These are phyloP conservation scores for Naumovozyma dairenensis DNA, from an alignment of 805 yeast genomes.

Conservation along the genomic window DNA sequence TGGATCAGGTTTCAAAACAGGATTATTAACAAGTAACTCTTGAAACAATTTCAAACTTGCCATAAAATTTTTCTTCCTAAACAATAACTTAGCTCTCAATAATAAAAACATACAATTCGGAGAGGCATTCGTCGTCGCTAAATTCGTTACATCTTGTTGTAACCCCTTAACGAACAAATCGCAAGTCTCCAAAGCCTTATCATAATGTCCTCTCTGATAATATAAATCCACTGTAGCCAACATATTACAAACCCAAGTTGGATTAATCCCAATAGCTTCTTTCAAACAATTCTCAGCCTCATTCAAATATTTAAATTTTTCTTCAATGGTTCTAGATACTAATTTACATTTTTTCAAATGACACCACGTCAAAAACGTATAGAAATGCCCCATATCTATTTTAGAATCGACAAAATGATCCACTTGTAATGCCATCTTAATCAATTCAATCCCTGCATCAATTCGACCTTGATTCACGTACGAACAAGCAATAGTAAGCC, in stretches of 20 bases:
- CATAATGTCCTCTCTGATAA: slow-evolving; percentile 50
- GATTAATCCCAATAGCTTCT: slow-evolving; percentile 39
- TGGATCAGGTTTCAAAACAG: slow-evolving; percentile 79
- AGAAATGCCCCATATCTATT: slow-evolving; percentile 40
- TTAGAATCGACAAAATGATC: slow-evolving; percentile 13
- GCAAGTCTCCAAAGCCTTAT: slow-evolving; percentile 59
- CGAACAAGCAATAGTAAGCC: slow-evolving; percentile 78
- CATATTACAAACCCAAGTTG: slow-evolving; percentile 39
- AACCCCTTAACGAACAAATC: slow-evolving; percentile 45
- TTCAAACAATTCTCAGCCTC: slow-evolving; percentile 38
- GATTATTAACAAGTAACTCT: slow-evolving; percentile 65
- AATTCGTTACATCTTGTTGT: slow-evolving; percentile 22
- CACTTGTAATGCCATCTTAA: slow-evolving; percentile 46
- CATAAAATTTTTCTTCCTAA: slow-evolving; percentile 60
- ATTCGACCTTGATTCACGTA: slow-evolving; percentile 54
- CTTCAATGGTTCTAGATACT: slow-evolving; percentile 13
- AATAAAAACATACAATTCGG: slow-evolving; percentile 66
- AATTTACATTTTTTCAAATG: slow-evolving; percentile 38
- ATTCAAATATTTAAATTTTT: slow-evolving; percentile 26
- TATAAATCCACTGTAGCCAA: slow-evolving; percentile 61
- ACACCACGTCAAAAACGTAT: slow-evolving; percentile 66
- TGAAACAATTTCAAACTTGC: slow-evolving; percentile 78
- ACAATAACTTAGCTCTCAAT: slow-evolving; percentile 75
- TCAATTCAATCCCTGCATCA: slow-evolving; percentile 54
- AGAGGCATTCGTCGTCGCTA: slow-evolving; percentile 32